These are phyloP conservation scores for Plasmodium relictum DNA, from an alignment of 169 alveolate species.

Conservation along the genomic window DNA sequence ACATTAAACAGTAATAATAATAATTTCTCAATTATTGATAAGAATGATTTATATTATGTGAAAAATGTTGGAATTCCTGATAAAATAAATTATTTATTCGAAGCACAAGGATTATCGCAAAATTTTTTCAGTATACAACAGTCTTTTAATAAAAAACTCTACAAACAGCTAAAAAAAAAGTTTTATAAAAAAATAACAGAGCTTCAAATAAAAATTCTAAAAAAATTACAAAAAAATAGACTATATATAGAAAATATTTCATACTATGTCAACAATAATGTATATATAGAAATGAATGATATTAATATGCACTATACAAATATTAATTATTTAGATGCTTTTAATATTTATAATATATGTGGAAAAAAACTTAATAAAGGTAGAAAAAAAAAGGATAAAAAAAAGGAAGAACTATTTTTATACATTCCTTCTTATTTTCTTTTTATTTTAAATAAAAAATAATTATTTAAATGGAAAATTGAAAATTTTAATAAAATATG, in stretches of 20 bases:
- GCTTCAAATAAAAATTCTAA: conserved; percentile 54
- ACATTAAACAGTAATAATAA: neutral
- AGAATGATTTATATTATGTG: neutral
- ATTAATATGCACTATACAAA: conserved; percentile 48
- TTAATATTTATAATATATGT: conserved; percentile 65
- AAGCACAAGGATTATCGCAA: neutral
- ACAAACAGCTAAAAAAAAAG: conserved; percentile 28
- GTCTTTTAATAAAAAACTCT: conserved; percentile 25
- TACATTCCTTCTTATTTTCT: conserved; percentile 70
- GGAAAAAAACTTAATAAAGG: conserved; percentile 12
- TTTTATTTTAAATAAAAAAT: conserved; percentile 26
- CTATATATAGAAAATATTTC: conserved; percentile 42
- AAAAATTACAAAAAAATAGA: conserved; percentile 64
- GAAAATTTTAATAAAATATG: neutral
- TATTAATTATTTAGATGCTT: conserved; percentile 52
- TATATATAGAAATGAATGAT: conserved; percentile 52
- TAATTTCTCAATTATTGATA: neutral
- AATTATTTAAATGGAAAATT: neutral
- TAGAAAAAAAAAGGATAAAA: neutral
- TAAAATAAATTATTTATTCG: neutral
- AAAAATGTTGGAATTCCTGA: neutral
- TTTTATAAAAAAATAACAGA: conserved; percentile 60
- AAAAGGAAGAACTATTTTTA: conserved; percentile 13
- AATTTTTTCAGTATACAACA: conserved; percentile 12
- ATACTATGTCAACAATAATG: conserved; percentile 38